Conservation (phyloP, 306 rosid species). For the Phaseolus lunatus region DNA sequence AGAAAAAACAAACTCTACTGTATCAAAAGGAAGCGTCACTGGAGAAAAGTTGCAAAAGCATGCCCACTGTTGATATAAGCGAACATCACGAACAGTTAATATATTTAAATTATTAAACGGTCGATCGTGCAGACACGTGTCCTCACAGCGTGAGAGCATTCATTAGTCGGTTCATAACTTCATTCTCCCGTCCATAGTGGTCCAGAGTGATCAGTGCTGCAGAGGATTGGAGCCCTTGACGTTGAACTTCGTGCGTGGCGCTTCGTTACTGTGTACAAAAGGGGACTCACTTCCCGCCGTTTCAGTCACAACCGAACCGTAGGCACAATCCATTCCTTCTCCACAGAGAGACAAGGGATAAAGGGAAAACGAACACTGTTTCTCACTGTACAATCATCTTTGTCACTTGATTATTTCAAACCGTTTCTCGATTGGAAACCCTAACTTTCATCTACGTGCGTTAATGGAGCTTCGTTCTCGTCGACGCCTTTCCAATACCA, state of each 20-base stretch:
- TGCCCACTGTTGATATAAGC: background rate
- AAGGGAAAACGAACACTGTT: background rate
- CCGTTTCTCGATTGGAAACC: slow-evolving; percentile 35
- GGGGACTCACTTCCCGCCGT: slow-evolving; percentile 57
- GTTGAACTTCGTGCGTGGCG: slow-evolving; percentile 33
- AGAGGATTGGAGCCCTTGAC: background rate
- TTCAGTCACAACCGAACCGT: slow-evolving; percentile 31
- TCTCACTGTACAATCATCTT: background rate
- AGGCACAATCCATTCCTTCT: background rate
- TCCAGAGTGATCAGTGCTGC: background rate
- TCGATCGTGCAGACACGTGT: background rate
- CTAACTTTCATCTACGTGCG: slow-evolving; percentile 10
- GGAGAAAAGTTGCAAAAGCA: background rate
- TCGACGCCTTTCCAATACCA: slow-evolving; percentile 17
- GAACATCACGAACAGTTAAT: background rate
- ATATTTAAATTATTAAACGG: background rate
- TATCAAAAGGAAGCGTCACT: background rate
- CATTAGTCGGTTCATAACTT: background rate
- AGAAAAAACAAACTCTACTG: background rate
- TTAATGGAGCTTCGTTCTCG: slow-evolving; percentile 71
- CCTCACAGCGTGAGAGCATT: no score
- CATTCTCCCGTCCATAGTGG: background rate
- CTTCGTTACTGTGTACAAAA: slow-evolving; percentile 15
- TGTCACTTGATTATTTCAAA: background rate
- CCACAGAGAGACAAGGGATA: background rate